Evolutionary conservation across 768 basidiomycete species (phyloP), one percentile per base, ranked within the genome.

Genomic region (Steccherinum ochraceum): DNA sequence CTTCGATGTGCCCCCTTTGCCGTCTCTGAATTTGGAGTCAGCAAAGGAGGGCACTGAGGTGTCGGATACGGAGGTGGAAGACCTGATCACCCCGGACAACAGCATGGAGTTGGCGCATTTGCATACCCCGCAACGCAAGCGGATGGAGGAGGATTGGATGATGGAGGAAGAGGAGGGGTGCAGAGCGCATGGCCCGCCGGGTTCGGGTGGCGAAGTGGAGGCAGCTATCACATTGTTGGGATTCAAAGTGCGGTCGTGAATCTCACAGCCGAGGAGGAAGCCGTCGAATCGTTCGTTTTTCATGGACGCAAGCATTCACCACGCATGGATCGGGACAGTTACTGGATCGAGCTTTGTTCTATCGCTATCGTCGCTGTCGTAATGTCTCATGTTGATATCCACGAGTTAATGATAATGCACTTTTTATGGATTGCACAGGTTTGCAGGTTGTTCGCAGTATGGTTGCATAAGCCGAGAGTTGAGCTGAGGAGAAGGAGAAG

Each of bases 211-310:
- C 25, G 52, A 53, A 24, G 51, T 40, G n/a, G 55, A 56, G 45
- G 55, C 55, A 11, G 55, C 55, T 10, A 52, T 49, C 43, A 48
- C 52, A n/a, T 26, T 56, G 4, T 45, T 56, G 13, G 51, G 52
- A 7, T 52, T 56, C 55, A 52, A 48, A 7, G 51, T 52, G 35
- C 49, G 30, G 30, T 35, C 30, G 16, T 35, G 16, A 35, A n/a
- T n/a, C n/a, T n/a, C n/a, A n/a, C n/a, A n/a, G n/a, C n/a, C n/a
- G n/a, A n/a, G n/a, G n/a, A n/a, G n/a, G n/a, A n/a, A n/a, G n/a
- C n/a, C n/a, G n/a, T n/a, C n/a, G n/a, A n/a, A n/a, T n/a, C n/a
- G n/a, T n/a, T n/a, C n/a, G n/a, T n/a, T n/a, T n/a, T n/a, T n/a
- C n/a, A n/a, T n/a, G n/a, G n/a, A n/a, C n/a, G n/a, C n/a, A n/a